Conservation (phyloP, 306 rosid species). For the Inga laurina region DNA sequence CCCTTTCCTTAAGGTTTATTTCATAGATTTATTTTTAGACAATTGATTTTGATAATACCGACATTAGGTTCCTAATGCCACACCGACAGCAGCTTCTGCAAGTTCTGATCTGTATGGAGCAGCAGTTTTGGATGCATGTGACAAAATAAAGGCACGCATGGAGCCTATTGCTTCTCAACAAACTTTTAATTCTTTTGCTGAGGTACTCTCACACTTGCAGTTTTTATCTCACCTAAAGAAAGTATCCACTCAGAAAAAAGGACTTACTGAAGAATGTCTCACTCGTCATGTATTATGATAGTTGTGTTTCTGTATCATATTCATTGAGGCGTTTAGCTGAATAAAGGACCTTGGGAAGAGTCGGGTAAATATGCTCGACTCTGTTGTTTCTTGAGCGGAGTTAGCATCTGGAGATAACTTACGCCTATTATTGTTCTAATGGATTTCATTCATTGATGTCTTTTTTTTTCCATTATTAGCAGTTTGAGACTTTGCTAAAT, state of each 20-base stretch:
- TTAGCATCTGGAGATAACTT: not conserved
- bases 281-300: conserved; percentile 20
- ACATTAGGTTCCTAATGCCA: conserved; percentile 84
- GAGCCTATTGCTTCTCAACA: conserved; percentile 69
- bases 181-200: conserved; percentile 67
- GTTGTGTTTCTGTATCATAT: conserved; percentile 2
- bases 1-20: not conserved
- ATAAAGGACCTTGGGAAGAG: conserved; percentile 3
- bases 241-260: conserved; percentile 24
- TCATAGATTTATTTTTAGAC: conserved; percentile 10
- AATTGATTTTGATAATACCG: conserved; percentile 23
- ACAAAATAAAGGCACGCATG: conserved; percentile 84
- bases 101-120: conserved; percentile 97
- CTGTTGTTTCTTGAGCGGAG: not conserved
- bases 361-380: not conserved
- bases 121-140: conserved; percentile 96
- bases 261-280: conserved; percentile 3
- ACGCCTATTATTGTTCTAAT: not conserved
- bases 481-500: conserved; percentile 2
- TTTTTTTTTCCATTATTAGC: not conserved
- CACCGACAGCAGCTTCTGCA: conserved; percentile 98
- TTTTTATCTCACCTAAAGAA: conserved; percentile 19
- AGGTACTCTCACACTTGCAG: conserved; percentile 47
- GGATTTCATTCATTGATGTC: not conserved
- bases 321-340: not conserved